Base-by-base conservation (phyloP, 345 rosid species). In the Hevea brasiliensis region DNA sequence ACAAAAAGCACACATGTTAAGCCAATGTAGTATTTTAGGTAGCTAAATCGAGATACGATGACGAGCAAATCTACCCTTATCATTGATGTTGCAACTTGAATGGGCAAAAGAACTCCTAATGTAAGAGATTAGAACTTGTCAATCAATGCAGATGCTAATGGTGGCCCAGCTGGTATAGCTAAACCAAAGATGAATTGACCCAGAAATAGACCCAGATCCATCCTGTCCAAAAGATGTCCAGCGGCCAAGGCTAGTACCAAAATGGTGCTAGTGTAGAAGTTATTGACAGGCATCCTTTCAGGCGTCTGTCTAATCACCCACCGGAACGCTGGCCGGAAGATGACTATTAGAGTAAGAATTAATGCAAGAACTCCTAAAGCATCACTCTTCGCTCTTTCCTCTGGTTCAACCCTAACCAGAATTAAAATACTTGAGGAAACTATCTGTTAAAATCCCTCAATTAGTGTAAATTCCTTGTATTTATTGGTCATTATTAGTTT, bases 111-210 rank as follows among this genome's bases (percentile, higher is more conserved):
- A 9, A 85, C 37, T 5, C 82, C 82, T 42, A 44, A 21, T 10
- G 78, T 65, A 29, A 87, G 7, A 44, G 75, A 8, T 6, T 79
- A 86, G 1, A 85, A 67, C 50, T 63, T 87, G 7, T 75, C 79
- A 0, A 70, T 72, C 45, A 87, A 57, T 1, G 77, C 48, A 13
- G 90, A 81, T 42, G 86, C 90, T 37, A 87, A 18, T 0, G 89
- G 87, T 0, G 87, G 83, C 0, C 87, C 89, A 1, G 77, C 59
- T 0, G 89, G 87, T 7, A 84, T 70, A 54, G 83, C 76, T 63
- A 87, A 77, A 12, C 90, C 89, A 5, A 82, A 4, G 53, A 82
- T 5, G 23, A 82, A 72, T 1, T 87, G 77, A 0, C 85, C 82
- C 0, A 82, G 1, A 57, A 61, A 48, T 63, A 48, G 26, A n/a